phyloP scores from a whole-genome alignment of 768 basidiomycete species.

The Lactarius evosmus region DNA sequence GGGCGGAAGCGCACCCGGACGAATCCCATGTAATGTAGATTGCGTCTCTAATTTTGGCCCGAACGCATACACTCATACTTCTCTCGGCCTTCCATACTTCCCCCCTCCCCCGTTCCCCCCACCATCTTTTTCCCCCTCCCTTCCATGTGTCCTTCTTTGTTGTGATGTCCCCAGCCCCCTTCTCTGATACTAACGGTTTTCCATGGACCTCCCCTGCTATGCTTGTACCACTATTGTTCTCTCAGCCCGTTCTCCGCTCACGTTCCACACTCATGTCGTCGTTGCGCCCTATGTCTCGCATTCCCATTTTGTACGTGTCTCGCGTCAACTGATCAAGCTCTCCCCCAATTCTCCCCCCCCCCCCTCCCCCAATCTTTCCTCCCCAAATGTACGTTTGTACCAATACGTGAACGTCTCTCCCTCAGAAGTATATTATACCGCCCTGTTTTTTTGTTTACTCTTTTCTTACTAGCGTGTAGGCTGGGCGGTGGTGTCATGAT shows the following conservation, averaged over 20 bases:
- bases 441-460: background rate
- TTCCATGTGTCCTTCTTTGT: background rate
- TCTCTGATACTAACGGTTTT: slow-evolving; percentile 1
- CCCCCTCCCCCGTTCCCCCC: background rate
- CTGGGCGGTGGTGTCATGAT: slow-evolving; percentile 19
- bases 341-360: background rate
- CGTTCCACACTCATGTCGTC: slow-evolving; percentile 13
- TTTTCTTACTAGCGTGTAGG: background rate
- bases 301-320: slow-evolving; percentile 23
- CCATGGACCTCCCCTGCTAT: slow-evolving; percentile 21
- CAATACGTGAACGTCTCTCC: slow-evolving; percentile 9
- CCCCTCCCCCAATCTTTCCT: background rate
- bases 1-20: slow-evolving; percentile 24
- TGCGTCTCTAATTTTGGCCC: background rate
- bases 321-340: slow-evolving; percentile 15
- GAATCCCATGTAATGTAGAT: slow-evolving; percentile 19
- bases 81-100: background rate
- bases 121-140: background rate
- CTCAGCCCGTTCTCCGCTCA: slow-evolving; percentile 9
- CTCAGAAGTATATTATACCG: slow-evolving; percentile 24
- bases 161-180: slow-evolving; percentile 7
- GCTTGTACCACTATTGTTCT: slow-evolving; percentile 19
- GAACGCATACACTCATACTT: slow-evolving; percentile 9
- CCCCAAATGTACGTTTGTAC: slow-evolving; percentile 20
- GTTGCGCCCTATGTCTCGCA: slow-evolving; percentile 21